Evolutionary conservation across 1,284 basidiomycete species (phyloP), one percentile per base, ranked within the genome.

Genomic region (Cutaneotrichosporon dermatis): DNA sequence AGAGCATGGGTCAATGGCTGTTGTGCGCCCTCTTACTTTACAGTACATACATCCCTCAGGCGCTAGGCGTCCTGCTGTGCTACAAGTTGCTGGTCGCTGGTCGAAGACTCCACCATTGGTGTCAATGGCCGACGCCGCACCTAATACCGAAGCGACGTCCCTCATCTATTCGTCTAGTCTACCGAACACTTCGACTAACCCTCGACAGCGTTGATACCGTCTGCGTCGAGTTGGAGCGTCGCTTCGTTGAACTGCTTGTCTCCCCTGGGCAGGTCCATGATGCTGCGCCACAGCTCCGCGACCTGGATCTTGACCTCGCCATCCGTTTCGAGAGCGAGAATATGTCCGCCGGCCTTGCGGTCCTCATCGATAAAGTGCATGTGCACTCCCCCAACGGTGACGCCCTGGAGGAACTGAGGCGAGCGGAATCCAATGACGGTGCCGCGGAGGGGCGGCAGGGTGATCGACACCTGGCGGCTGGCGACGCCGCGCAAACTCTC

Each of bases 351-450:
- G 16, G 51, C 53, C 12, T 6, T 34, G 1, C 51, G 46, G 10
- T 45, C 62, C 2, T 54, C 59, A 40, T 57, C 54, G 52, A 64
- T 61, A 41, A 59, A 64, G 59, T 64, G 62, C 59, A 64, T 54
- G 41, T 64, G 62, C n/a, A 55, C 57, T 5, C 62, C 62, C 4
- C 57, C 62, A 13, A 64, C 62, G 0, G 37, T 50, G 6, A 64
- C 53, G 11, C 62, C 62, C 44, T 57, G 54, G 7, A 64, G 33
- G 52, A 59, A 64, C 39, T 46, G 13, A 0, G 62, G 62, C 12
- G 40, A 49, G 34, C 62, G 59, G 55, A 64, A 64, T 6, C 62
- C 62, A 2, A 64, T 43, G 6, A 61, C 53, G 0, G 57, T 58
- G 25, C 62, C 62, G 9, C n/a, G 33, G 8, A 49, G 16, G 0